Evolutionary conservation across 2,329 filamentous ascomycete species (phyloP), one percentile per base, ranked within the genome.

Genomic region (Botrytis paeoniae): DNA sequence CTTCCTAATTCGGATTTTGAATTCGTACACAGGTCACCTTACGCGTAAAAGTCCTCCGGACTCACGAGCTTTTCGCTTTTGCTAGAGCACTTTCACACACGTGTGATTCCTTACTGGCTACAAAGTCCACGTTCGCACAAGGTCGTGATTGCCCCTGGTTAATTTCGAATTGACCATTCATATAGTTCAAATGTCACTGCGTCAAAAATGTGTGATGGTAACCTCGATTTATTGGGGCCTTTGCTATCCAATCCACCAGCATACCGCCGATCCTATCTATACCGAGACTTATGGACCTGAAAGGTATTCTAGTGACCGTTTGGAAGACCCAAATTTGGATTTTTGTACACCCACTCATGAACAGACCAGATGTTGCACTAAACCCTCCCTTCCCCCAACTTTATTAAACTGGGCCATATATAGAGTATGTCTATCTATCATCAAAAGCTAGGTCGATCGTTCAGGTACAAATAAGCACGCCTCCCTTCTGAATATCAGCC

Each of bases 391-490:
- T 29, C 48, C 25, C 48, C 18, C 39, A 64, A 45, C 39, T 45
- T 25, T 41, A 39, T 22, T 59, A 57, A 16, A 68, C 22, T 22
- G 35, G n/a, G 29, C 54, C 35, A 41, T 18, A 25, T 8, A 39
- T 66, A 29, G 4, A 57, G 18, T 57, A 10, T 57, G 39, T 45
- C 39, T 43, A 22, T 29, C 8, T 39, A n/a, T n/a, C 32, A 57
- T 32, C 25, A 57, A 57, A 45, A 57, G n/a, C 48, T 39, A 57
- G 39, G 48, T 68, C 54, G 18, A 68, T 41, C 65, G 5, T 41
- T 29, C 48, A 68, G 48, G 65, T 69, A 69, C 65, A 69, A 69
- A 69, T 69, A 69, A 41, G 37, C 16, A 16, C 25, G 16, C 37
- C n/a, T 57, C 37, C 65, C 65, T 41, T 20, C 48, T 12, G 35